phyloP scores from a whole-genome alignment of 2,329 filamentous ascomycete species.

The Penicillium corylophilum region DNA sequence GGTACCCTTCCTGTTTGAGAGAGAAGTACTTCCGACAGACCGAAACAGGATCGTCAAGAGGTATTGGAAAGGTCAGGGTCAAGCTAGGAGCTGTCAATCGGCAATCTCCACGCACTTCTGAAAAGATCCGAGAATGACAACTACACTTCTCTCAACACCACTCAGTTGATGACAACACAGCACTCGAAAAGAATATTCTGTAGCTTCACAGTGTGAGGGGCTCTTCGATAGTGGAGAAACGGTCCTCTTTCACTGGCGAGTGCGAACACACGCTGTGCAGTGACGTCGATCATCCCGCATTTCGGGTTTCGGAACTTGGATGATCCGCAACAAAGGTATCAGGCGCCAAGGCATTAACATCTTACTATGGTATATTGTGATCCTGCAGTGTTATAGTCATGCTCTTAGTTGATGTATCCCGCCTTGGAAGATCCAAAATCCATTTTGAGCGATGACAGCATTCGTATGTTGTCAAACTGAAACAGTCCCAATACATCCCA shows the following conservation, averaged over 20 bases:
- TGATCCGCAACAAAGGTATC: slow-evolving; percentile 12
- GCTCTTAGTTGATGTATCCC: too few relatives aligned
- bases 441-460: too few relatives aligned
- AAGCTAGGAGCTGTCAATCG: slow-evolving; percentile 7
- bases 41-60: not conserved
- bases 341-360: slow-evolving; percentile 17
- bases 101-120: slow-evolving; percentile 9
- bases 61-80: not conserved
- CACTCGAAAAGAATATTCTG: not conserved
- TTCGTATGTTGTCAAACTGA: too few relatives aligned
- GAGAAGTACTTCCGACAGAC: too few relatives aligned
- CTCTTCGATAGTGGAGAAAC: slow-evolving; percentile 9
- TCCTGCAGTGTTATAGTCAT: too few relatives aligned
- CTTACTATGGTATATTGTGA: too few relatives aligned
- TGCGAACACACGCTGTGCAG: slow-evolving; percentile 4
- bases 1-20: not conserved
- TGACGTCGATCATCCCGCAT: slow-evolving; percentile 31
- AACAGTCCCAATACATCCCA: too few relatives aligned
- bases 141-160: not conserved
- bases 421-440: too few relatives aligned
- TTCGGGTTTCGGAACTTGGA: slow-evolving; percentile 11
- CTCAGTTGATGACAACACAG: not conserved
- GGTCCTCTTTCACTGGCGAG: slow-evolving; percentile 1
- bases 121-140: not conserved
- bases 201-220: not conserved